Base-by-base conservation (phyloP, 2,329 filamentous ascomycete genomes). In the Xylaria multiplex region DNA sequence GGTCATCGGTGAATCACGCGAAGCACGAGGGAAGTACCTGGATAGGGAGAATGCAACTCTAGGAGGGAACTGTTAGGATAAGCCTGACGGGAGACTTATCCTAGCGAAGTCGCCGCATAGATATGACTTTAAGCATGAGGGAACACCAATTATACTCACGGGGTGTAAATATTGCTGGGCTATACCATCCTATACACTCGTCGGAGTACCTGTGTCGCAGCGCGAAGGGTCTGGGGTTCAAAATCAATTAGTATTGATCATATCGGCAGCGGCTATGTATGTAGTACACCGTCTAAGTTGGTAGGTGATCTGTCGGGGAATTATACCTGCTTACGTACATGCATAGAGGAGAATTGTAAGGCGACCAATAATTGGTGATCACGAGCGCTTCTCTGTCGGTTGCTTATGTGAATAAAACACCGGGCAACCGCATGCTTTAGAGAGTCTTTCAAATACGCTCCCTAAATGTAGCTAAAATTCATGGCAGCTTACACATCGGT, bases 1-100 rank as follows among this genome's bases (percentile, higher is more conserved):
- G 45, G 52, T 27, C 16, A 22, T 50, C 14, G 35, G 50, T n/a
- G 35, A 50, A 62, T 50, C 45, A 35, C 52, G 54, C 45, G 52
- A 62, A 55, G 22, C 59, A 50, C 58, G 58, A 42, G 30, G 43
- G 32, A 49, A 42, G 45, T 35, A 16, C 57, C 46, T 19, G 42
- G 32, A 42, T 35, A 19, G 45, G 32, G 45, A 42, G 22, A 2
- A 52, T 27, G 16, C 19, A 43, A 32, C 30, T 8, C 46, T 11
- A 49, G 19, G 24, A n/a, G 52, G 9, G 35, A 50, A 7, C 32
- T 5, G 16, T 7, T 16, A 16, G 16, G 32, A 19, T n/a, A 32
- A 50, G 27, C 27, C 27, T 7, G 3, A n/a, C 27, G 45, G 1
- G 3, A 11, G 30, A 32, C 48, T 19, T 27, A n/a, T 14, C 11